Evolutionary conservation across 148 eudicot species (phyloP), one percentile per base, ranked within the genome.

Genomic region (Heliamphora exappendiculata): DNA sequence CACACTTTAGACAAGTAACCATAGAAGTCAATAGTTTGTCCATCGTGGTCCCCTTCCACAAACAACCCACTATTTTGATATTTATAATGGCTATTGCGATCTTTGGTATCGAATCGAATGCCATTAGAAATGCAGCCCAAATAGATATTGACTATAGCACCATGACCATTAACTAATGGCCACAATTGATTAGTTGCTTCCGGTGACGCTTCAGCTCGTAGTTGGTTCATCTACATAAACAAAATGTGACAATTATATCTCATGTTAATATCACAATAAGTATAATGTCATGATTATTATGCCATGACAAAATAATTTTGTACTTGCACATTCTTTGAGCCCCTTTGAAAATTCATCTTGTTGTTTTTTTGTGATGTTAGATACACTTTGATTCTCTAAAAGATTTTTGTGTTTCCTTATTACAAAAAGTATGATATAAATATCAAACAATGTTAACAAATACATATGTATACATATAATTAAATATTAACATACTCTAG

Each of bases 11-110:
- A 11, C n/a, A 74, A 41, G 19, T 39, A 26, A 14, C 67, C 54
- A 16, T 74, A 57, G 16, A 58, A 74, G 34, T 58, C 10, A 29
- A 57, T 29, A 1, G 34, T 14, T 0, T 13, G 31, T 17, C 67
- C 39, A 4, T 73, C 45, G 5, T 73, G 66, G 16, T 57, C 47
- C 28, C 76, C 66, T 34, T 20, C 45, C n/a, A 73, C 76, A 0
- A 55, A 2, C 44, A 74, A 31, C 47, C 67, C 67, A 59, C 76
- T 57, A 74, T 74, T 74, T 11, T 74, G 67, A 58, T 14, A 58
- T 28, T 19, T 58, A 26, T 26, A 67, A 20, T 67, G 29, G 50
- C 42, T 59, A 44, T 74, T 54, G 17, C 41, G 67, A 41, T 58
- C 34, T 26, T 26, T 58, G 0, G 67, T 41, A 55, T 8, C 66